These are phyloP conservation scores for Rhizopogon vesiculosus DNA, from an alignment of 768 basidiomycete species.

Conservation along the genomic window DNA sequence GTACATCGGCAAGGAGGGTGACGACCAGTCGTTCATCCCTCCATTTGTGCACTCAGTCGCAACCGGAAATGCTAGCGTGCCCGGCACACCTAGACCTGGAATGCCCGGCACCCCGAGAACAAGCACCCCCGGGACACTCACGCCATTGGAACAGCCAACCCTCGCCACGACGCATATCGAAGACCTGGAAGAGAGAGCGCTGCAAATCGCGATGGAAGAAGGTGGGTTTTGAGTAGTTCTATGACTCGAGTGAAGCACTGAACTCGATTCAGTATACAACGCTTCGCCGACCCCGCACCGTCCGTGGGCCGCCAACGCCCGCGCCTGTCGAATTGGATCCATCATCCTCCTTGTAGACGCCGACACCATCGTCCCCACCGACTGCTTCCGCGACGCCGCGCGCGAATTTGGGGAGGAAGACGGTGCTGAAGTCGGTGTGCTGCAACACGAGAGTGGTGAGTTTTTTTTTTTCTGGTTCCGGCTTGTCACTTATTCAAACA, in stretches of 20 bases:
- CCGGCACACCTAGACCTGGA: constrained; percentile 18
- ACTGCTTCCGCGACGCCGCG: constrained; percentile 88
- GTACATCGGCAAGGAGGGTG: constrained; percentile 61
- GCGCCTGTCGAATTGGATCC: constrained; percentile 69
- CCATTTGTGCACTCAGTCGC: constrained; percentile 9
- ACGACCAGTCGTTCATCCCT: constrained; percentile 39
- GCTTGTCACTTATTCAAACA: neutral
- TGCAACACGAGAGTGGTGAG: constrained; percentile 83
- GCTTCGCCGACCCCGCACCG: constrained; percentile 53
- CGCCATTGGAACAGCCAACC: constrained; percentile 4
- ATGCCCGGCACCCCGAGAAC: constrained; percentile 8
- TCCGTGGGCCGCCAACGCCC: constrained; percentile 75
- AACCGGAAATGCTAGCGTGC: constrained; percentile 15
- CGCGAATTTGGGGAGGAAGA: constrained; percentile 80
- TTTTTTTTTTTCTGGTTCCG: neutral
- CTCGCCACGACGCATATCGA: constrained; percentile 20
- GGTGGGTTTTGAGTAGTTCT: constrained; percentile 31
- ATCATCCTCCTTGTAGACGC: constrained; percentile 83
- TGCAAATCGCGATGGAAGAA: constrained; percentile 49
- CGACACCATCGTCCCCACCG: constrained; percentile 86
- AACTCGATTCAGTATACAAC: constrained; percentile 40
- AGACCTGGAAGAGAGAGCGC: constrained; percentile 44
- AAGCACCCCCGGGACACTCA: neutral
- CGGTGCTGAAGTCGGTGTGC: constrained; percentile 59
- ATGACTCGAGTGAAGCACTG: constrained; percentile 26